These are phyloP conservation scores for Solanum tarapatanum DNA, from an alignment of 257 asterid genomes.

Conservation along the genomic window DNA sequence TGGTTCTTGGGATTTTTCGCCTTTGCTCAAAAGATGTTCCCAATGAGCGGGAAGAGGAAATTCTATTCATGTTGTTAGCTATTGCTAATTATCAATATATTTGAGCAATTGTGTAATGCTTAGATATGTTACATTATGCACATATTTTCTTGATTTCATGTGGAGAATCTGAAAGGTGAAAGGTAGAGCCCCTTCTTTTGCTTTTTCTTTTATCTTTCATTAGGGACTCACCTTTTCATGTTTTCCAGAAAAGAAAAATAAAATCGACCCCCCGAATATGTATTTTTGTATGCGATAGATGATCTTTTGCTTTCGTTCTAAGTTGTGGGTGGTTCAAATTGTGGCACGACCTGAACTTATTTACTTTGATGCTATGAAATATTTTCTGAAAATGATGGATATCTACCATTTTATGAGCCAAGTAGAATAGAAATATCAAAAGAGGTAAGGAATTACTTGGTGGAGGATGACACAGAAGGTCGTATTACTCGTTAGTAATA, in stretches of 20 bases:
- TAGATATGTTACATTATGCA: background rate
- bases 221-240: background rate
- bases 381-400: background rate
- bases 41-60: background rate
- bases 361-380: background rate
- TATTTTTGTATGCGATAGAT: background rate
- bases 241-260: background rate
- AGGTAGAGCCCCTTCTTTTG: background rate
- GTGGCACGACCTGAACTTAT: background rate
- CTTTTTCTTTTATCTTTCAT: background rate
- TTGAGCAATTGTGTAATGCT: background rate
- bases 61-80: background rate
- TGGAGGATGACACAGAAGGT: background rate
- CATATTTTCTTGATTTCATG: background rate
- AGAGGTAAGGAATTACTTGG: background rate
- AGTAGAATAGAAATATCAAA: background rate
- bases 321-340: background rate
- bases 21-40: background rate
- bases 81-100: background rate
- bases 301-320: background rate
- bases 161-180: background rate
- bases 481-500: background rate
- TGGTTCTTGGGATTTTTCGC: background rate
- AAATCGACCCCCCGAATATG: background rate
- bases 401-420: background rate